Evolutionary conservation across 345 rosid genomes (phyloP), one percentile per base, ranked within the genome.

Genomic region (Syzygium jambos): DNA sequence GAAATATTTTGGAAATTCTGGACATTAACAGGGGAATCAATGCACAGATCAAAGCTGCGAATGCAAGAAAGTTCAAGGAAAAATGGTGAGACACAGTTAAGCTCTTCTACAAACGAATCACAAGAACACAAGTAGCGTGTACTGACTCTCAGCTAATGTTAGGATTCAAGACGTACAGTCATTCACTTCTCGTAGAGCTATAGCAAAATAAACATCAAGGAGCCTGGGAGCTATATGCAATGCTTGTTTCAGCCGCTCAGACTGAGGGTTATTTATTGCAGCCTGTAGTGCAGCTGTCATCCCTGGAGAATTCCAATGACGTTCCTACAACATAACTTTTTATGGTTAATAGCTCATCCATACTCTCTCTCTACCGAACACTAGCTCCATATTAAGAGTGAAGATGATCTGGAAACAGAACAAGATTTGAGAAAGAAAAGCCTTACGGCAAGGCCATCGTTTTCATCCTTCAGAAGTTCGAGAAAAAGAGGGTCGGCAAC

Each of bases 401-500:
- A 73, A 73, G 57, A 53, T 30, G 85, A 52, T 86, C 34, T 51
- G 15, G 68, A 86, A 15, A 38, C 46, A 82, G 61, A 51, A 84
- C 22, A 56, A 34, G 43, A 34, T 19, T 29, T 22, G 56, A 85
- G 17, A 56, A 46, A 77, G 78, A 59, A 15, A 78, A 56, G 77
- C 57, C 95, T 87, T 97, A 97, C 99, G 86, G 97, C 96, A 88
- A 98, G 93, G 85, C 98, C 98, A 89, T 98, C 99, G 88, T 98
- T 98, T 92, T 98, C 99, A 93, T 98, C 99, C 93, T 98, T 98
- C 77, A 98, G 92, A 90, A 97, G 94, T 91, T 98, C 99, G n/a
- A 95, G 95, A 91, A 98, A 98, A 89, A 95, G 87, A 90, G 98
- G 95, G 91, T 98, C 96, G 85, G 98, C 98, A 52, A 88, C 95